Evolutionary conservation across 768 basidiomycete species (phyloP), one percentile per base, ranked within the genome.

Genomic region (Chlorophyllum brunneum): DNA sequence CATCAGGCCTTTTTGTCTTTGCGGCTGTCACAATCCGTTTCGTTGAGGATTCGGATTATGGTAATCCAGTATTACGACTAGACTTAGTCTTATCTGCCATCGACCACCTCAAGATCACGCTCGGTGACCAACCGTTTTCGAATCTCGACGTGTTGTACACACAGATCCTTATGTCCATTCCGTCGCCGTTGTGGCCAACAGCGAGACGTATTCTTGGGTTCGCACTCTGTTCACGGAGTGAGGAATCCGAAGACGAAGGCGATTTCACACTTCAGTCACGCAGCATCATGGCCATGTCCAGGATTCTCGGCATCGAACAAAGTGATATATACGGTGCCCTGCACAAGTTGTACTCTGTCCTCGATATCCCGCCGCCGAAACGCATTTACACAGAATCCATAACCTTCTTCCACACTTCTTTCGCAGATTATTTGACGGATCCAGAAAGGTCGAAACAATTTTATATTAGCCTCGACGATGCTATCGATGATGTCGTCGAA

Each of bases 391-490:
- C 13, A 7, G 20, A 16, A 7, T 11, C 8, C n/a, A 10, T 31
- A 3, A 2, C 29, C 16, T 44, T 44, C 26, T 18, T 29, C 15
- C 43, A 44, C n/a, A 79, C 48, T 85, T 77, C 58, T 70, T 83
- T 38, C 74, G 34, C 5, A 7, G 34, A 36, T 4, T 36, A 8
- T n/a, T n/a, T 36, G 34, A 2, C 4, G 6, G 34, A 36, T 36
- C 7, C 34, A 5, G 16, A 13, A 5, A 13, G 9, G 15, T 6
- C 34, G 2, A n/a, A 36, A 8, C 7, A 36, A 5, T 36, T 8
- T 11, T 36, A 11, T 36, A 36, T 36, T 76, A 15, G 2, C 34
- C 11, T 8, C 7, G 11, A 36, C 9, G 11, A 36, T 5, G 34
- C 15, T 8, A n/a, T 5, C 15, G 6, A 36, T n/a, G 34, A 36